These are phyloP conservation scores for Kewa caespitosa DNA, from an alignment of 179 eudicot genomes.

Conservation along the genomic window DNA sequence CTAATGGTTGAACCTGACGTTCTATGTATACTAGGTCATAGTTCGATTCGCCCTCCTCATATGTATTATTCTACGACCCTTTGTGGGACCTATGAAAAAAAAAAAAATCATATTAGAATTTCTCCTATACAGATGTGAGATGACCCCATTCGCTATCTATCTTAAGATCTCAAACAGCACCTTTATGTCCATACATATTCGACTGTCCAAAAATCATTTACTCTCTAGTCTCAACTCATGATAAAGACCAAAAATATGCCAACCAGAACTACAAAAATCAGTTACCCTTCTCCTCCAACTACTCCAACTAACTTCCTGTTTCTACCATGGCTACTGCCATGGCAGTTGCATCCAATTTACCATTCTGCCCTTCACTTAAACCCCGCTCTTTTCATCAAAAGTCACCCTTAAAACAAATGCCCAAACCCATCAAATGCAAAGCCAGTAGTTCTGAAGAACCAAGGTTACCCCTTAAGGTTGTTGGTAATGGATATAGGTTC, in stretches of 20 bases:
- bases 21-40: too few species aligned
- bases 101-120: too few species aligned
- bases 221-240: too few species aligned
- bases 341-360: slow-evolving; percentile 5
- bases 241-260: slow-evolving; percentile 6
- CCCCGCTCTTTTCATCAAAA: background rate
- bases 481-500: slow-evolving; percentile 31
- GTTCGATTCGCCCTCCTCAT: too few species aligned
- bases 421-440: slow-evolving; percentile 29
- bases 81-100: too few species aligned
- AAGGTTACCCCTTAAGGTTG: slow-evolving; percentile 31
- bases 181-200: background rate
- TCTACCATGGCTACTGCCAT: background rate
- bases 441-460: slow-evolving; percentile 17
- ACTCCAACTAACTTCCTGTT: background rate
- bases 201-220: background rate
- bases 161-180: background rate
- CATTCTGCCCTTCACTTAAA: background rate
- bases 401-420: background rate
- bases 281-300: background rate
- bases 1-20: too few species aligned
- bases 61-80: too few species aligned
- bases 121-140: too few species aligned
- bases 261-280: background rate
- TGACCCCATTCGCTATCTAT: background rate